These are phyloP conservation scores for Cordyceps farinosa DNA, from an alignment of 2,329 filamentous ascomycete species.

Conservation along the genomic window DNA sequence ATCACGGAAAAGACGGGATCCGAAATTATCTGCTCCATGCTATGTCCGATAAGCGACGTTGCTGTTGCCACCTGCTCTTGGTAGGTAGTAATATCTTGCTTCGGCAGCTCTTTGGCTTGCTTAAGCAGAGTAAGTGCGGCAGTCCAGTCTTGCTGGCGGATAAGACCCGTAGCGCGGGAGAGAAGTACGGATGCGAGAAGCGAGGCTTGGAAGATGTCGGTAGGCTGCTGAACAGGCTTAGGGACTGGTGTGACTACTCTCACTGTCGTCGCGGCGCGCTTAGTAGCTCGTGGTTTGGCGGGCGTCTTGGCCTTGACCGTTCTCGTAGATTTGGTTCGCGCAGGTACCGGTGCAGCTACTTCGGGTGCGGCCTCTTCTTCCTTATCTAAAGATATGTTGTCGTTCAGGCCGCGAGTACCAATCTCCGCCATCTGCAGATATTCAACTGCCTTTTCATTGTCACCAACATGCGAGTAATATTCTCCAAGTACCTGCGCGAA, in stretches of 20 bases:
- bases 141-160: constrained; percentile 53
- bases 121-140: constrained; percentile 55
- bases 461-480: constrained; percentile 49
- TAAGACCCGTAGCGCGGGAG: constrained; percentile 41
- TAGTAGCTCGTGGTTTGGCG: constrained; percentile 11
- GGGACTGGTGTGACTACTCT: constrained; percentile 26
- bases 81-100: constrained; percentile 36
- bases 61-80: constrained; percentile 61
- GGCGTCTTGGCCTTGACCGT: constrained; percentile 19
- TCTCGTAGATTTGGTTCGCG: constrained; percentile 11
- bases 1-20: constrained; percentile 87
- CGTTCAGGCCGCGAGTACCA: neutral
- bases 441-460: constrained; percentile 40
- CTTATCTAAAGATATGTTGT: constrained; percentile 19
- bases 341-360: constrained; percentile 20
- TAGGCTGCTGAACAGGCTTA: constrained; percentile 24
- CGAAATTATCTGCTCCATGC: constrained; percentile 66
- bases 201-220: constrained; percentile 36
- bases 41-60: constrained; percentile 64
- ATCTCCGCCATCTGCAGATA: constrained; percentile 49
- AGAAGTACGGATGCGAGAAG: constrained; percentile 35
- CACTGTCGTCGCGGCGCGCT: constrained; percentile 17
- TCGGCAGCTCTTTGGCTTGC: constrained; percentile 44
- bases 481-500: constrained; percentile 55
- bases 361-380: constrained; percentile 5